Percentiles rank a stretch among this genome's conserved stretches.
Conservation (phyloP, 495 filamentous ascomycete species). For the Glutinoglossum americanum region DNA sequence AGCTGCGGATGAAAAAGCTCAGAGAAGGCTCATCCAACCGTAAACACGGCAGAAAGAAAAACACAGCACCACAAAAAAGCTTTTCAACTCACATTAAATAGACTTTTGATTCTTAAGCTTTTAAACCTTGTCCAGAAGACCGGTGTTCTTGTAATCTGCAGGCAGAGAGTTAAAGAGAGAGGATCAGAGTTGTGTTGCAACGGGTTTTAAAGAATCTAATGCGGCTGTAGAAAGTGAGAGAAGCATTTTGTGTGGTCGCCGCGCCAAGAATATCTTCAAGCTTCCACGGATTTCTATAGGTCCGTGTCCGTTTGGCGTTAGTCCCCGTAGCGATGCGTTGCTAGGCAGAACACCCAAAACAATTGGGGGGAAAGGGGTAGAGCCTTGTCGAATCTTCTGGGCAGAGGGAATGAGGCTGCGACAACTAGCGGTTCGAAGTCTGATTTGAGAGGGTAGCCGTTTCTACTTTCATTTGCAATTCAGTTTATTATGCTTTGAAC, state of each 20-base stretch:
- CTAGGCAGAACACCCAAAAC: background rate
- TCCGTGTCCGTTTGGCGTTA: background rate
- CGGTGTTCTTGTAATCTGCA: too few relatives aligned
- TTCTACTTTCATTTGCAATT: too few relatives aligned
- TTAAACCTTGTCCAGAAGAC: too few relatives aligned
- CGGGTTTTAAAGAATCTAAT: background rate
- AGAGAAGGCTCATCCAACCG: background rate
- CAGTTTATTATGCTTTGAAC: too few relatives aligned
- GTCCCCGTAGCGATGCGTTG: background rate
- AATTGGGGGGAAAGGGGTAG: background rate
- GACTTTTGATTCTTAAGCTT: too few relatives aligned
- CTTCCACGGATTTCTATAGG: conserved; percentile 3
- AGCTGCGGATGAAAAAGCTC: background rate
- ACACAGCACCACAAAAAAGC: background rate
- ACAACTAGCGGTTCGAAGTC: too few relatives aligned
- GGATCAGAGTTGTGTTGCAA: background rate
- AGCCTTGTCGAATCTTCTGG: background rate
- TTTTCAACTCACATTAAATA: too few relatives aligned
- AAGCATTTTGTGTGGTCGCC: background rate
- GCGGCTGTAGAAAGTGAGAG: background rate
- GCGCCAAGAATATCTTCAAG: background rate
- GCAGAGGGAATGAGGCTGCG: too few relatives aligned
- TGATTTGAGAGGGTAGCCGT: too few relatives aligned
- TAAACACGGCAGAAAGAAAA: background rate
- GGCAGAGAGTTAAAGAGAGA: background rate